phyloP scores from a whole-genome alignment of 192 early-diverging fungal genomes.

The Coemansia sp. region DNA sequence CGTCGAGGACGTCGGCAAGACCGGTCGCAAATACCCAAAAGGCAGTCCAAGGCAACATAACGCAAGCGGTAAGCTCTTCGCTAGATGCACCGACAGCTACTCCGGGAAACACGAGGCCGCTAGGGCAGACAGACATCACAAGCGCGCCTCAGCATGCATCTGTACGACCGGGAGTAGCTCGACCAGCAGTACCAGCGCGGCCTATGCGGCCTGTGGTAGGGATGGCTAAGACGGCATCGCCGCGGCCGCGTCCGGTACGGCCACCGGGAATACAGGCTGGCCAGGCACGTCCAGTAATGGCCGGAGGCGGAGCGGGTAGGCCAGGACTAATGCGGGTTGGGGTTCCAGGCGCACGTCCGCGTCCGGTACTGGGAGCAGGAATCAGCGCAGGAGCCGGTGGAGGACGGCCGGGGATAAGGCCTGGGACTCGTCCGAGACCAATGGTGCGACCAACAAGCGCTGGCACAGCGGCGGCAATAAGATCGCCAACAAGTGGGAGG shows the following conservation, averaged over 20 bases:
- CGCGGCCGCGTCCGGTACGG: conserved; percentile 16
- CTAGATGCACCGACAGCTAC: neutral
- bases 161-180: conserved; percentile 7
- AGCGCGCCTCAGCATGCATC: neutral
- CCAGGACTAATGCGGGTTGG: conserved; percentile 2
- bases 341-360: conserved; percentile 21
- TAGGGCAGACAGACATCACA: neutral
- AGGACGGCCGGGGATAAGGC: conserved; percentile 25
- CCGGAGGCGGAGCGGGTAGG: neutral
- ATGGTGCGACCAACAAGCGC: conserved; percentile 14
- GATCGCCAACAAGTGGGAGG: conserved; percentile 15
- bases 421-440: conserved; percentile 22
- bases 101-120: neutral
- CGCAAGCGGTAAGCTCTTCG: neutral
- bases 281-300: conserved; percentile 3
- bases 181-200: conserved; percentile 5
- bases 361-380: conserved; percentile 6
- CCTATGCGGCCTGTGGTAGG: conserved; percentile 1
- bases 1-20: neutral
- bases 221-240: neutral
- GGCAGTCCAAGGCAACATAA: neutral
- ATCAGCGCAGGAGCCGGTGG: neutral
- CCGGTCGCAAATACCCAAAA: neutral
- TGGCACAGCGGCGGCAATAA: conserved; percentile 2
- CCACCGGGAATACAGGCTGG: conserved; percentile 4